Evolutionary conservation across 176 grass and related monocot genomes (phyloP).

Genomic region (Pharus latifolius): DNA sequence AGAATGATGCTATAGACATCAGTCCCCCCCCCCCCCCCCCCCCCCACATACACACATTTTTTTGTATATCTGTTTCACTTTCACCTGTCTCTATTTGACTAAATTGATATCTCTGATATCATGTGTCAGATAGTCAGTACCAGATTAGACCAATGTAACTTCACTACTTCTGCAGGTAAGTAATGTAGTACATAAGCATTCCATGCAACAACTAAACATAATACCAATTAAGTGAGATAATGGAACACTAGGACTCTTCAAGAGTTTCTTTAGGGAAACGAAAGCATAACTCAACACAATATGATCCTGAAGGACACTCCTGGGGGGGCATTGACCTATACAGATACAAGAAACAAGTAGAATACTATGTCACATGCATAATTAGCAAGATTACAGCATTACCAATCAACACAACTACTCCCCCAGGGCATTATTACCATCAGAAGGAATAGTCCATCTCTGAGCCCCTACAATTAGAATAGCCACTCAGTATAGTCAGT

Average conservation of each 20-base stretch:
- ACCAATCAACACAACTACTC: constrained; percentile 19
- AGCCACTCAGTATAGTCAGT: constrained; percentile 74
- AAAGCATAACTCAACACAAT: neutral
- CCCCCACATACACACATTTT: neutral
- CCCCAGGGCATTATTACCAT: constrained; percentile 42
- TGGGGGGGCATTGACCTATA: constrained; percentile 14
- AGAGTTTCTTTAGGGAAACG: constrained; percentile 25
- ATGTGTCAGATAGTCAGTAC: neutral
- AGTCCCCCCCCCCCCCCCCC: too few species aligned
- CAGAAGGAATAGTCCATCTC: constrained; percentile 80
- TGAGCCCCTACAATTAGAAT: constrained; percentile 79
- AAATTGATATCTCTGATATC: neutral
- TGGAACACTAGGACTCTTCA: constrained; percentile 12
- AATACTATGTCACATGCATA: constrained; percentile 16
- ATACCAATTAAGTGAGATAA: constrained; percentile 7
- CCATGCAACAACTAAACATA: neutral
- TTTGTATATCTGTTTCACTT: neutral
- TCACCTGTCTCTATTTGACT: neutral
- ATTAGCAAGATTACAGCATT: constrained; percentile 24
- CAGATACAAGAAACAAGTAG: constrained; percentile 3
- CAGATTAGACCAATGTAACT: neutral
- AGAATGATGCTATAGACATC: neutral
- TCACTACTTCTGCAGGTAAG: neutral
- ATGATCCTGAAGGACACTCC: constrained; percentile 29
- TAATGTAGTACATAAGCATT: neutral